Evolutionary conservation across 2,329 filamentous ascomycete genomes (phyloP), one percentile per base, ranked within the genome.

Genomic region (Myriosclerotinia curreyana): DNA sequence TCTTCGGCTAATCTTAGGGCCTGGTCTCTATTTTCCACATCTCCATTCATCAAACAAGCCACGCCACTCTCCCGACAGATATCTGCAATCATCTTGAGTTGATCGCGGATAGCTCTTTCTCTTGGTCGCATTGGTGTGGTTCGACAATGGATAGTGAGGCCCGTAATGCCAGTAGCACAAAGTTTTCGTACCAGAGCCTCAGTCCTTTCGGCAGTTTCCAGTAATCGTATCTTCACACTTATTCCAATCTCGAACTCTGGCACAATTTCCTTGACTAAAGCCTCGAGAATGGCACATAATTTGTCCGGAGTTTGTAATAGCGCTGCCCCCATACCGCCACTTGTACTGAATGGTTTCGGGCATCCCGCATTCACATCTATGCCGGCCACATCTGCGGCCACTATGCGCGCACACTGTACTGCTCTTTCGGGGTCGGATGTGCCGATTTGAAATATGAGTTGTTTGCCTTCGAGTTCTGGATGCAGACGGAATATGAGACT

Each of bases 281-380:
- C 87, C 66, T 89, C 87, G 9, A 99, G 82, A 68, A 99, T 99
- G 0, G 87, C 83, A 71, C 87, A 89, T 0, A 99, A 83, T 72
- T 85, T 86, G 69, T 98, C 93, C 0, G 95, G 94, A 0, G 89
- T 94, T 70, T 85, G 86, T 20, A 99, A 83, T 25, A 99, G 83
- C 1, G 93, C 94, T 0, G 95, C 95, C 56, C 95, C 95, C 95
- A 99, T 99, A 56, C 95, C 95, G 66, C 92, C 92, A 67, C 84
- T 85, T 2, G 94, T 96, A 73, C 91, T 96, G 77, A 99, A 99
- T 0, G 94, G 91, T 77, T 99, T 99, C 0, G 95, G 95, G 74
- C 95, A 99, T n/a, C 95, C 95, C 0, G 95, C 92, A 76, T 99
- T 99, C 67, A 99, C 89, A 75, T 98, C 95, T 71, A 99, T 97